Percentiles rank a stretch among this genome's conserved stretches.
These are phyloP conservation scores for Stephania yunnanensis DNA, from an alignment of 164 flowering plant species.

Conservation along the genomic window DNA sequence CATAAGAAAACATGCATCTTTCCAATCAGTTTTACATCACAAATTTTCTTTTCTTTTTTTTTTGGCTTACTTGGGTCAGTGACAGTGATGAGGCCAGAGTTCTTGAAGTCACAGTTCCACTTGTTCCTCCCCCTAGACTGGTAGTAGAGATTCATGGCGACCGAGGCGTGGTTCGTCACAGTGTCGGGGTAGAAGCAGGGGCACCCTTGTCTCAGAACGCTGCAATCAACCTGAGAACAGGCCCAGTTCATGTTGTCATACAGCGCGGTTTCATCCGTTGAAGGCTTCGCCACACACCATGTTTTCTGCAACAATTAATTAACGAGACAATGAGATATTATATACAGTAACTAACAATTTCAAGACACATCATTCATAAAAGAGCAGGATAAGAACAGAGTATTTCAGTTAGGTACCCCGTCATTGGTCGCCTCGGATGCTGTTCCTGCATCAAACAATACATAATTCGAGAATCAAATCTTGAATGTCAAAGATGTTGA, in stretches of 20 bases:
- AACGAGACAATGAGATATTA: not conserved
- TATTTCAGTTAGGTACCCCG: not conserved
- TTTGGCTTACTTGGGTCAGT: conserved; percentile 65
- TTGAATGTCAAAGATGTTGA: not conserved
- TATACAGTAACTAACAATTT: too few species aligned
- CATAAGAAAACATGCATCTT: too few species aligned
- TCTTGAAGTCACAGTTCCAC: conserved; percentile 66
- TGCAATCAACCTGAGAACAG: conserved; percentile 64
- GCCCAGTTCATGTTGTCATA: conserved; percentile 52
- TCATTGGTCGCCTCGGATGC: not conserved
- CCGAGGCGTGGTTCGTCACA: conserved; percentile 71
- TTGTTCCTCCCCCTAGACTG: conserved; percentile 51
- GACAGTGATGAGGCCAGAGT: conserved; percentile 46
- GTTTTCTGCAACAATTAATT: conserved; percentile 42
- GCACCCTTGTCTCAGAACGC: conserved; percentile 35
- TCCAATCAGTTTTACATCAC: too few species aligned
- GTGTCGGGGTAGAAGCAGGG: conserved; percentile 56
- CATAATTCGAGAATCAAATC: not conserved
- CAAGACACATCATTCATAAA: too few species aligned
- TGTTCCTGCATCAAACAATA: not conserved
- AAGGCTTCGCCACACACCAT: conserved; percentile 92
- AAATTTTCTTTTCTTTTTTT: too few species aligned
- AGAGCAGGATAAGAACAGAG: too few species aligned
- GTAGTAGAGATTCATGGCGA: conserved; percentile 87
- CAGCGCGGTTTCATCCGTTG: conserved; percentile 43